Conservation (phyloP, 2,329 filamentous ascomycete genomes). For the Epichloe brachyelytri region DNA sequence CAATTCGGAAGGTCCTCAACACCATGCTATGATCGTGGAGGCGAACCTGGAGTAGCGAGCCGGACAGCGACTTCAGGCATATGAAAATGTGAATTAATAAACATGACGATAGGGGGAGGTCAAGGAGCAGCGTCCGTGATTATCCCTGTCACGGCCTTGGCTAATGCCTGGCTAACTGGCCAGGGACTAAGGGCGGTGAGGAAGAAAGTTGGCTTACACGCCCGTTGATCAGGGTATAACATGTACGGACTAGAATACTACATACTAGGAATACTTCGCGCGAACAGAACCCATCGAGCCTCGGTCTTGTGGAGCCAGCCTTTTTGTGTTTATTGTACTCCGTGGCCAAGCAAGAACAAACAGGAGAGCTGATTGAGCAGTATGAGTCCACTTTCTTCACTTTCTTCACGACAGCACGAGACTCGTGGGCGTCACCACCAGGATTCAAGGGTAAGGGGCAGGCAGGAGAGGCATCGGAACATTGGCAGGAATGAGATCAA, state of each 20-base stretch:
- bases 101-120: not conserved
- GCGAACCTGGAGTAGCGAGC: not conserved
- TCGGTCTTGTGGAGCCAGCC: not conserved
- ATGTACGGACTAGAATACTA: not conserved
- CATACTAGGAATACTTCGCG: not conserved
- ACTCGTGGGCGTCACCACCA: too few relatives aligned
- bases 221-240: not conserved
- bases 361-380: not conserved
- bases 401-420: too few relatives aligned
- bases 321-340: not conserved
- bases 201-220: not conserved
- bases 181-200: conserved; percentile 4
- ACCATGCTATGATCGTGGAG: conserved; percentile 4
- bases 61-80: not conserved
- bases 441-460: too few relatives aligned
- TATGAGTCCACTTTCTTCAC: not conserved
- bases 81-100: not conserved
- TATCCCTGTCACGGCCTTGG: conserved; percentile 4
- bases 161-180: not conserved
- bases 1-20: not conserved
- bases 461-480: too few relatives aligned
- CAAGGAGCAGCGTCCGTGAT: not conserved
- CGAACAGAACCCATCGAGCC: not conserved
- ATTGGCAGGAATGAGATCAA: not conserved
- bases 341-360: not conserved